A percentile compares a stretch with the other conserved stretches of the same genome.
phyloP scores from a whole-genome alignment of 768 basidiomycete genomes.

The Pulveroboletus sp. region DNA sequence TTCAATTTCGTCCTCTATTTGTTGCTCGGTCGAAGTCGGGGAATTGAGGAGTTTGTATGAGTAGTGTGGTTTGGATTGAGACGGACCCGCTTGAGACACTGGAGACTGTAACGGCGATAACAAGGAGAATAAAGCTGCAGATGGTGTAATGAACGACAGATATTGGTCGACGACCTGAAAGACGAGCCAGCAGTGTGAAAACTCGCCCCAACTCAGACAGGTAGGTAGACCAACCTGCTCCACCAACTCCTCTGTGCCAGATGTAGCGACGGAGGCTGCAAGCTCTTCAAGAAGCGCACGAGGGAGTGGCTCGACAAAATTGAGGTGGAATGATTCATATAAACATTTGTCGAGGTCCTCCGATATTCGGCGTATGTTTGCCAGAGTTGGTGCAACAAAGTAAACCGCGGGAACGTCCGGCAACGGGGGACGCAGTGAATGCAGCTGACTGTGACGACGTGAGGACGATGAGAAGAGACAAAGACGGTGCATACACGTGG shows the following conservation, averaged over 20 bases:
- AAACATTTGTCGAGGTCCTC: conserved; percentile 87
- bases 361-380: conserved; percentile 86
- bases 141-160: conserved; percentile 92
- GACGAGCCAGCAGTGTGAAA: background rate
- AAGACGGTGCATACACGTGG: conserved; percentile 72
- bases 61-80: conserved; percentile 41
- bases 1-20: conserved; percentile 92
- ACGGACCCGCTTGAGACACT: conserved; percentile 32
- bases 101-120: conserved; percentile 53
- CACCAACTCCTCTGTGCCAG: conserved; percentile 77
- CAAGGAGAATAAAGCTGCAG: conserved; percentile 88
- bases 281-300: conserved; percentile 90
- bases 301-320: conserved; percentile 91
- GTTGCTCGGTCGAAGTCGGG: conserved; percentile 81
- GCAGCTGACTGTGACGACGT: conserved; percentile 66
- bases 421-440: conserved; percentile 81
- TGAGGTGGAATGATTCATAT: conserved; percentile 91
- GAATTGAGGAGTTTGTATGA: conserved; percentile 90
- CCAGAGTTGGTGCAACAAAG: conserved; percentile 87
- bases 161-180: conserved; percentile 91
- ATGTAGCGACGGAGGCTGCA: conserved; percentile 80
- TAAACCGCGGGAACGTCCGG: conserved; percentile 97
- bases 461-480: conserved; percentile 1
- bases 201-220: background rate
- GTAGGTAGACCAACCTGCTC: conserved; percentile 52